Evolutionary conservation across 192 early-diverging fungal species (phyloP).

Genomic region (Mortierella antarctica): DNA sequence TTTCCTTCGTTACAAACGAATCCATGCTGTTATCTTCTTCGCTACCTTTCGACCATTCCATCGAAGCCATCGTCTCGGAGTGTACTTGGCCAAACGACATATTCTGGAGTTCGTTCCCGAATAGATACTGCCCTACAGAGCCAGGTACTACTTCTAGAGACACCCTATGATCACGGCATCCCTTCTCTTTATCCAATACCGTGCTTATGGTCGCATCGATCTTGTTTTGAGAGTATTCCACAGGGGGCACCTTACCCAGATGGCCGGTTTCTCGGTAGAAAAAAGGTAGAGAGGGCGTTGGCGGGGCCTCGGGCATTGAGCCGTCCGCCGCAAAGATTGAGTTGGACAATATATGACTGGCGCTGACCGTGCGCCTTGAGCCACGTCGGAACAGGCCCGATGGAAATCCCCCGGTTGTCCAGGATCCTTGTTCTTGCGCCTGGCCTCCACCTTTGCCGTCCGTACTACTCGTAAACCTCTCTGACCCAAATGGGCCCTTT

Average conservation of each 20-base stretch:
- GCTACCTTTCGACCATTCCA: too few relatives aligned
- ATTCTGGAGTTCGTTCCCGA: slow-evolving; percentile 25
- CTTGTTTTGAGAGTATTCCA: too few relatives aligned
- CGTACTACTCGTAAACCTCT: slow-evolving; percentile 20
- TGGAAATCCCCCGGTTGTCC: neutral
- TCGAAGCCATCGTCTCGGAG: neutral
- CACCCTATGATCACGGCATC: too few relatives aligned
- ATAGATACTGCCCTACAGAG: slow-evolving; percentile 18
- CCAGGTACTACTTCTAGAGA: neutral
- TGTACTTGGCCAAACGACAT: slow-evolving; percentile 13
- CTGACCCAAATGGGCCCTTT: slow-evolving; percentile 20
- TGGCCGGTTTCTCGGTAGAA: too few relatives aligned
- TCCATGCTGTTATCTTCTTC: neutral
- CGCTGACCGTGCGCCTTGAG: slow-evolving; percentile 37
- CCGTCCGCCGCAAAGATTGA: slow-evolving; percentile 5
- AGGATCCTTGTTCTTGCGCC: neutral
- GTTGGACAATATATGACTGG: slow-evolving; percentile 35
- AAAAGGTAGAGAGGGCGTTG: too few relatives aligned
- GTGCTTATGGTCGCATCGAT: neutral
- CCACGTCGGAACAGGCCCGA: slow-evolving; percentile 7
- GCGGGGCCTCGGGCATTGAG: neutral
- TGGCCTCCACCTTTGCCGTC: neutral
- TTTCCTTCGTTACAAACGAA: neutral
- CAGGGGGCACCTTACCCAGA: too few relatives aligned
- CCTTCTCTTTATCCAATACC: neutral